Evolutionary conservation across 1,139 yeast species (phyloP).

Genomic region (Hyphopichia buzzinii): DNA sequence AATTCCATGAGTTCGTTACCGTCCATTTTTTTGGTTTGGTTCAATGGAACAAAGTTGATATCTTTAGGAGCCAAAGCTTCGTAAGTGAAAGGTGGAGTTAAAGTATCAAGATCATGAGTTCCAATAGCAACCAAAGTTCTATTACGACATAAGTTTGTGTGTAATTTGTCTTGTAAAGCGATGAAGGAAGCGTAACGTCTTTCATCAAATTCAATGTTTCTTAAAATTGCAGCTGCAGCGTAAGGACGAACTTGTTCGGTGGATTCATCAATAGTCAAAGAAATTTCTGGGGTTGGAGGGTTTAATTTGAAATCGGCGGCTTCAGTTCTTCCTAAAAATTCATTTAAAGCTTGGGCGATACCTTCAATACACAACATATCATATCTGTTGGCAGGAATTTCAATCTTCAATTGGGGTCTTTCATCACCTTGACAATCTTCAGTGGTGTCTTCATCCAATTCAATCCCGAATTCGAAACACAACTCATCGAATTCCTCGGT

Average conservation of each 20-base stretch:
- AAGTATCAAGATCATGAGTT: constrained; percentile 88
- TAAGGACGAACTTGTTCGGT: constrained; percentile 80
- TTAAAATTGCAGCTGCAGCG: constrained; percentile 90
- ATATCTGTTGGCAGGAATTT: constrained; percentile 96
- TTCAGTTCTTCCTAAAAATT: constrained; percentile 68
- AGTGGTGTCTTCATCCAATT: constrained; percentile 93
- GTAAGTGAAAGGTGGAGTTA: constrained; percentile 84
- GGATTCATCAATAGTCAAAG: constrained; percentile 72
- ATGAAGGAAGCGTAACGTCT: constrained; percentile 92
- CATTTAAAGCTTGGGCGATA: constrained; percentile 90
- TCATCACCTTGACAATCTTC: constrained; percentile 75
- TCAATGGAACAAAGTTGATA: constrained; percentile 78
- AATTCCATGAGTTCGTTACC: constrained; percentile 85
- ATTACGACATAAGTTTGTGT: constrained; percentile 92
- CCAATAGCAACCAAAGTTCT: constrained; percentile 98
- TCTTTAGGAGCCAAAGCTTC: constrained; percentile 81
- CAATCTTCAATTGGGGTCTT: constrained; percentile 95
- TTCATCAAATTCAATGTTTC: constrained; percentile 77
- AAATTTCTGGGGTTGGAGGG: constrained; percentile 58
- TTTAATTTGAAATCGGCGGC: constrained; percentile 68
- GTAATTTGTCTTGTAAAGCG: constrained; percentile 93
- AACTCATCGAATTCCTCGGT: constrained; percentile 94
- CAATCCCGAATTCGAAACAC: constrained; percentile 97
- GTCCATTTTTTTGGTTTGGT: constrained; percentile 73
- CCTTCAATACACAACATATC: constrained; percentile 99